Percentiles rank a stretch among this genome's conserved stretches.
Evolutionary conservation across 2,329 filamentous ascomycete genomes (phyloP).

Genomic region (Alternaria atra): DNA sequence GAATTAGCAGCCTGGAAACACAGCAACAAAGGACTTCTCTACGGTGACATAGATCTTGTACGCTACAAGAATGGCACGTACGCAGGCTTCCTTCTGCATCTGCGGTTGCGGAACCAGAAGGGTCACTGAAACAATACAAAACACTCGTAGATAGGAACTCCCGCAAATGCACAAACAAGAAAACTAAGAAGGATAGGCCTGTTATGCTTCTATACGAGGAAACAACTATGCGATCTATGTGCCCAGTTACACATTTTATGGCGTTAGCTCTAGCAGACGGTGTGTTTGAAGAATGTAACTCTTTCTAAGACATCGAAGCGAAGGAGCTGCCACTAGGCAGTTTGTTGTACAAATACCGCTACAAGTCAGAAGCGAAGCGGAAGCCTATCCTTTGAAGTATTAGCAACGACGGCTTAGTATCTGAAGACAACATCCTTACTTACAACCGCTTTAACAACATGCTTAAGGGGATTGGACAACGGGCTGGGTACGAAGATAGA

Average conservation of each 20-base stretch:
- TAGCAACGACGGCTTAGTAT: neutral
- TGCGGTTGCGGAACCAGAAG: slow-evolving; percentile 11
- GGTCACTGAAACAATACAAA: slow-evolving; percentile 8
- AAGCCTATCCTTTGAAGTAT: slow-evolving; percentile 4
- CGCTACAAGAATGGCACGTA: neutral
- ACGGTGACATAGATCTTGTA: slow-evolving; percentile 8
- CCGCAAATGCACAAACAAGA: no score
- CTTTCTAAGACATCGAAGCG: slow-evolving; percentile 3
- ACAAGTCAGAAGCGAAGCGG: neutral
- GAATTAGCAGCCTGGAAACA: slow-evolving; percentile 6
- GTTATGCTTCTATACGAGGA: slow-evolving; percentile 11
- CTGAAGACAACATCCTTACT: slow-evolving; percentile 1
- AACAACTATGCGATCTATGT: neutral
- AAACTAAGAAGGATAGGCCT: no score
- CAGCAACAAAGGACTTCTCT: slow-evolving; percentile 12
- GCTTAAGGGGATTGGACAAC: slow-evolving; percentile 10
- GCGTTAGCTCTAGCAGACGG: slow-evolving; percentile 10
- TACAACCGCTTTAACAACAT: slow-evolving; percentile 14
- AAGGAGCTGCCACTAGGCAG: slow-evolving; percentile 1
- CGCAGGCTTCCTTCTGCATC: neutral
- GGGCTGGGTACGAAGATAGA: slow-evolving; percentile 11
- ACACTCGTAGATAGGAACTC: slow-evolving; percentile 2
- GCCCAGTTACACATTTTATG: slow-evolving; percentile 6
- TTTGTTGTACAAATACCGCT: slow-evolving; percentile 1
- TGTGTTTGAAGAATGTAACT: slow-evolving; percentile 1